Base-by-base conservation (phyloP, 495 filamentous ascomycete species). In the Echria macrotheca region DNA sequence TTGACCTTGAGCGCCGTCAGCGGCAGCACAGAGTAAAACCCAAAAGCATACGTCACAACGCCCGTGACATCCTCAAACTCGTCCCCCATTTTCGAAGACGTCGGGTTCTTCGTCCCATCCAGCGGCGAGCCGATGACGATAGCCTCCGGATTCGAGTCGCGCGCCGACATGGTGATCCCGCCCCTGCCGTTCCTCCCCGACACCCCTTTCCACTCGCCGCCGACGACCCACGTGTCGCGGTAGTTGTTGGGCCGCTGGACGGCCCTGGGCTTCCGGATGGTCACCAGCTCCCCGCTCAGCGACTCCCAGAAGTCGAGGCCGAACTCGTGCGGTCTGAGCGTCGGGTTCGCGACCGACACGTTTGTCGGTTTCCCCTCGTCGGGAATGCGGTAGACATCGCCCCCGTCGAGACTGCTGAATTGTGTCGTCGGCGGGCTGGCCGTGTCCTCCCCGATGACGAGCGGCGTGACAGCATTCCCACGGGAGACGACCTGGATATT, bases 291-390 rank as follows among this genome's bases (percentile, higher is more conserved):
- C 15, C 81, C 80, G 45, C 56, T 71, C 43, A 84, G 53, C 42
- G 72, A 76, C 67, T 84, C 74, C 81, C 81, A 84, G 55, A 84
- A 84, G 58, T 84, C 81, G 41, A 84, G 54, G 1, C 80, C 81
- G 50, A 78, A 82, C 41, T 67, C 50, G 4, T 67, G 59, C 3
- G 80, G 79, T 32, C 79, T 26, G 12, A 82, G 61, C 1, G 63
- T 63, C 0, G 78, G 78, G 56, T 83, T 83, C 18, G 59, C 69
- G 9, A 60, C 69, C 0, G 78, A 79, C 47, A 83, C 52, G 57
- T 72, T 65, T 52, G 59, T 67, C 37, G 58, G 65, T n/a, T n/a
- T n/a, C n/a, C n/a, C n/a, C 38, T 74, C 78, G 47, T 78, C 78
- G 7, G 81, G 81, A 10, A 81, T 51, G 11, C 53, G 65, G 39